Evolutionary conservation across 2,329 filamentous ascomycete species (phyloP), one percentile per base, ranked within the genome.

Genomic region (Cladophialophora bantiana): DNA sequence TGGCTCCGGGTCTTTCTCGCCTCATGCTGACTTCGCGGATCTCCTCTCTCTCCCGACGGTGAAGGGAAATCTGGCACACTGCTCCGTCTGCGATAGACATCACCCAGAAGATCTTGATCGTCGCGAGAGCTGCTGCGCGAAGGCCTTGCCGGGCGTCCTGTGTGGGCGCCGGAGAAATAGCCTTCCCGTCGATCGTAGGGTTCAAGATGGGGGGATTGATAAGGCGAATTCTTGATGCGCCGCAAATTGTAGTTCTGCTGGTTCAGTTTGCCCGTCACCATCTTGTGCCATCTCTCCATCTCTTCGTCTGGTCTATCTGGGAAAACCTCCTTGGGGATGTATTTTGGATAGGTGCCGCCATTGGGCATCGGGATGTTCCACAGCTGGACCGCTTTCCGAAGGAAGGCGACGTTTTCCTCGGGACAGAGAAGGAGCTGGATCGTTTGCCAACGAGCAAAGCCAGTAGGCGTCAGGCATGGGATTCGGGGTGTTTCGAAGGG

Each of bases 361-460:
- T 88, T 86, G 0, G 90, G 90, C 73, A 96, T 88, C 67, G 85
- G 86, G 66, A 98, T 84, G 40, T 88, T 84, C 86, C 93, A 97
- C 70, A 90, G 84, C 68, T 85, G 85, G 3, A 96, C 90, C 0
- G 93, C 92, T 74, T 87, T 89, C 74, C 95, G 92, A 31, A 99
- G 78, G 73, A 93, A 94, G 0, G 88, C 88, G 0, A 93, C 90
- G 80, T 98, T 94, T 73, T 96, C 92, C 72, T 95, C 90, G 0
- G 95, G 95, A 1, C 89, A 91, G 1, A 98, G 85, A 40, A 98
- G 82, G 26, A 97, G 85, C 80, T 98, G 93, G 63, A 98, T 91
- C 0, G 92, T 93, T 81, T 97, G 90, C 94, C 94, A 99, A 77
- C 92, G 89, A 52, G 94, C 91, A 77, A 96, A 99, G 48, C 95